A percentile compares a stretch with the other conserved stretches of the same genome.
These are phyloP conservation scores for Ophiocordyceps camponoti-leonardi DNA, from an alignment of 2,329 filamentous ascomycete genomes.

Conservation along the genomic window DNA sequence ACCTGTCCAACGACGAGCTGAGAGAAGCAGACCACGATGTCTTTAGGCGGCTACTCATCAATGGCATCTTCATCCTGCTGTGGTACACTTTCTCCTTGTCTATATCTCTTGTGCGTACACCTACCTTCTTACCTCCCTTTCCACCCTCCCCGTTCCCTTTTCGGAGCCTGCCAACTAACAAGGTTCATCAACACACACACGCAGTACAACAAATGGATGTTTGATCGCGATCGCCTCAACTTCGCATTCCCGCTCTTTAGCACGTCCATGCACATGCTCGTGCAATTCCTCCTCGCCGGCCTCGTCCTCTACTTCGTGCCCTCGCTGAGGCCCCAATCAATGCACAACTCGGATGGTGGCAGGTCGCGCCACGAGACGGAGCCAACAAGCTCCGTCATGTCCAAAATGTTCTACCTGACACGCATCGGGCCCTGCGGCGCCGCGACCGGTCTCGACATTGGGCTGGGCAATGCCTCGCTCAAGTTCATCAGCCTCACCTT, in stretches of 20 bases:
- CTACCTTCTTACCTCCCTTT: background rate
- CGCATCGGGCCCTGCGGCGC: constrained; percentile 82
- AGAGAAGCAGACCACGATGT: constrained; percentile 62
- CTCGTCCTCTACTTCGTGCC: constrained; percentile 71
- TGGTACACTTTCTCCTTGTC: constrained; percentile 90
- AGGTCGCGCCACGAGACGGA: constrained; percentile 34
- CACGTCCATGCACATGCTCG: constrained; percentile 86
- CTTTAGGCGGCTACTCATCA: constrained; percentile 50
- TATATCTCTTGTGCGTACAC: constrained; percentile 61
- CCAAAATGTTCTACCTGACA: constrained; percentile 78
- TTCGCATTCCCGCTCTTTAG: constrained; percentile 94
- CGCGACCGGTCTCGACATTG: constrained; percentile 89
- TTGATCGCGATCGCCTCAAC: constrained; percentile 66
- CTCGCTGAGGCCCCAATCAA: constrained; percentile 52
- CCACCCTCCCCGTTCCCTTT: background rate
- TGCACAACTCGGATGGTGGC: constrained; percentile 28
- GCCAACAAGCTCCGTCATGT: constrained; percentile 52
- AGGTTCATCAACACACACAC: background rate
- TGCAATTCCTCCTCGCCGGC: constrained; percentile 71
- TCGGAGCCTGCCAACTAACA: background rate
- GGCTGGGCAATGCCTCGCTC: constrained; percentile 84
- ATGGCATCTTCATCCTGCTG: constrained; percentile 63
- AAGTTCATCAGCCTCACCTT: constrained; percentile 96
- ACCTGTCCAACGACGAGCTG: constrained; percentile 52
- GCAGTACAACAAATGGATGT: constrained; percentile 99